Evolutionary conservation across 2,329 filamentous ascomycete genomes (phyloP), one percentile per base, ranked within the genome.

Genomic region (Didymella keratinophila): DNA sequence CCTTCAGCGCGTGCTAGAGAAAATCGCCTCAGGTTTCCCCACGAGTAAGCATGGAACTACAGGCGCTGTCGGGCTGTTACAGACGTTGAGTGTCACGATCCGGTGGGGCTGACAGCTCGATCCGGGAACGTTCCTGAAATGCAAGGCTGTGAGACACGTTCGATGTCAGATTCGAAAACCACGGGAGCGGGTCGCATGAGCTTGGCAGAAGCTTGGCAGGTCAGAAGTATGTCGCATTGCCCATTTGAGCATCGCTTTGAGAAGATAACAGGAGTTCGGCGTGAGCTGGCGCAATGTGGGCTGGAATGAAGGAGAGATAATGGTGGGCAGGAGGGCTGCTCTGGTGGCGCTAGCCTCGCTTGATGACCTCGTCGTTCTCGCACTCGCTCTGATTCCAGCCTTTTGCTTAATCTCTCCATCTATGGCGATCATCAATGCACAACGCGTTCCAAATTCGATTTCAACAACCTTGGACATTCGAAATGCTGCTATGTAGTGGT

Each of bases 131-230:
- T 58, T 52, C 53, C 55, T 50, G 44, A 37, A 37, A 10, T 9
- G 50, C 55, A 43, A 60, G 59, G 55, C 59, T 55, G 55, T 66
- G 67, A 70, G 62, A 71, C 68, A 48, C 45, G 58, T 55, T 45
- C 37, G 60, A 65, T 60, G 59, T 63, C 58, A 63, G 61, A 62
- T 56, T 41, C 28, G 54, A 57, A 51, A 56, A 63, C 64, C 46
- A 44, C 27, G 50, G 51, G 25, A 23, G 42, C 51, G 57, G 54
- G 25, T 37, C 48, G 65, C 59, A 63, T 63, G 62, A 61, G 53
- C 60, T 66, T 63, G 64, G 57, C 57, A 16, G 58, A 63, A 66
- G 65, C 65, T 66, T 66, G 62, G 61, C 58, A 16, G 25, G 57
- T 64, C 28, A 52, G 55, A 62, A 37, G 45, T 48, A 20, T 52